phyloP scores from a whole-genome alignment of 2,329 filamentous ascomycete species.

The Penicillium aurantiogriseum region DNA sequence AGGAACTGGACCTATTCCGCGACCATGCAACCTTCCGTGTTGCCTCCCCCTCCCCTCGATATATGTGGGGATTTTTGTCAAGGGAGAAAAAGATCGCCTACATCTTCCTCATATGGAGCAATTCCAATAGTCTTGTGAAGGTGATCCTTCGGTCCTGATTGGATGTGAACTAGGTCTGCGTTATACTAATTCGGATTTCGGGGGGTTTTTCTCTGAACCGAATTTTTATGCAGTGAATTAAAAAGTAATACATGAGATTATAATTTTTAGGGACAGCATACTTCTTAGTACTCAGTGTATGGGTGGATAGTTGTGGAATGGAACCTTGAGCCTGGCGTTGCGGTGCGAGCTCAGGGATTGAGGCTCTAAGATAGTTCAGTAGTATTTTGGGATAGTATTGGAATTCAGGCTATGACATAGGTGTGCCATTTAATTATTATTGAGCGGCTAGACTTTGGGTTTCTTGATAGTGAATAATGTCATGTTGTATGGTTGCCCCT shows the following conservation, averaged over 20 bases:
- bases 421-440: neutral
- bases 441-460: neutral
- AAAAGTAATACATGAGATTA: neutral
- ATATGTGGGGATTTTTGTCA: neutral
- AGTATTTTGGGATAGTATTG: neutral
- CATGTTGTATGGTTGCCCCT: constrained; percentile 6
- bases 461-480: neutral
- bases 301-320: neutral
- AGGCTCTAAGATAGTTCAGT: neutral
- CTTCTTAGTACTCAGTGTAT: neutral
- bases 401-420: neutral
- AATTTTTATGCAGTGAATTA: neutral
- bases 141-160: constrained; percentile 8
- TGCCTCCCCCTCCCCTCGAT: constrained; percentile 1
- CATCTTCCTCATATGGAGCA: constrained; percentile 10
- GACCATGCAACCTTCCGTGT: constrained; percentile 5
- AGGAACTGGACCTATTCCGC: neutral
- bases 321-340: neutral
- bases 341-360: neutral
- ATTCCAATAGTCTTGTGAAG: constrained; percentile 20
- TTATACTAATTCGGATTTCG: constrained; percentile 9
- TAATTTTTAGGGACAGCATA: neutral
- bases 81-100: constrained; percentile 4
- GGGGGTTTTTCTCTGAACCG: neutral
- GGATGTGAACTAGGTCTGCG: constrained; percentile 4